Evolutionary conservation across 441 rosid species (phyloP).

Genomic region (Adansonia grandidieri): DNA sequence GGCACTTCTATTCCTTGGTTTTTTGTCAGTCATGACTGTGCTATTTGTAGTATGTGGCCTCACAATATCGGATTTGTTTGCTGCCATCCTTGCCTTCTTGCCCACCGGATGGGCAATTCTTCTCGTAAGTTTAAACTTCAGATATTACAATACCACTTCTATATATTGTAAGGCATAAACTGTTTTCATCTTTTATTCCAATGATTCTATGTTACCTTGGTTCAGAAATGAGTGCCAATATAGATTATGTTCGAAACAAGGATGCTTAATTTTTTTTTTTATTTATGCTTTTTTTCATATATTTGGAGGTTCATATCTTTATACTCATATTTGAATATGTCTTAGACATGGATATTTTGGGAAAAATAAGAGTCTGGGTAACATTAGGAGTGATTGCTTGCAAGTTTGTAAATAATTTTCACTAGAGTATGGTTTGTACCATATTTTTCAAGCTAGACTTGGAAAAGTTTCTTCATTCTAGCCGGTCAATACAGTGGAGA

Average conservation of each 20-base stretch:
- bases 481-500: neutral
- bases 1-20: constrained; percentile 94
- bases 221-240: neutral
- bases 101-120: constrained; percentile 94
- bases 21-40: constrained; percentile 83
- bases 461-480: neutral
- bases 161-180: neutral
- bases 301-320: neutral
- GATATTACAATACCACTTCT: neutral
- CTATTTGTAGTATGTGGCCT: constrained; percentile 72
- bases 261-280: neutral
- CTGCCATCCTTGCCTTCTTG: constrained; percentile 80
- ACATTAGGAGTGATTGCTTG: neutral
- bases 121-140: constrained; percentile 62
- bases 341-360: neutral
- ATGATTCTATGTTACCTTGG: neutral
- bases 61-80: constrained; percentile 71
- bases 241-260: neutral
- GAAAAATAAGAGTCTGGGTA: neutral
- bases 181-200: neutral
- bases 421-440: neutral
- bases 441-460: neutral
- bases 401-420: neutral
- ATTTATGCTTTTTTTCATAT: neutral
- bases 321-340: neutral